Base-by-base conservation (phyloP, 495 filamentous ascomycete genomes). In the Aspergillus taichungensis region DNA sequence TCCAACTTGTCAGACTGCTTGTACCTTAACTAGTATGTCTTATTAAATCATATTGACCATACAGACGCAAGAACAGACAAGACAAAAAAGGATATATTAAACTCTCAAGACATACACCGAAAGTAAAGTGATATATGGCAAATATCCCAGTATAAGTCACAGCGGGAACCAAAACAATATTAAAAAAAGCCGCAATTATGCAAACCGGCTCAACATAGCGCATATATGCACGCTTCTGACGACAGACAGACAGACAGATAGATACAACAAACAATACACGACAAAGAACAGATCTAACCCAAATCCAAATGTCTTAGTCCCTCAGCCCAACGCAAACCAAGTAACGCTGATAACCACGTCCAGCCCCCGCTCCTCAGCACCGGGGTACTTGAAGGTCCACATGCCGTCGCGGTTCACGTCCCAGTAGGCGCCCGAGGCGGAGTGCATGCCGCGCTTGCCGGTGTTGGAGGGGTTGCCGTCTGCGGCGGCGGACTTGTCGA, bases 321-420 rank as follows among this genome's bases (percentile, higher is more conserved):
- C 45, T 45, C 58, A 77, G 42, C 60, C 58, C 46, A 76, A 51
- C 11, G 67, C 64, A 45, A 96, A 85, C 92, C 92, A 98, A 37
- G 92, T 86, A 47, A 98, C 73, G 61, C 81, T 88, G 42, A 98
- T 75, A 45, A 98, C 88, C 42, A 95, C 82, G 63, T 96, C 92
- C 65, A 98, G 73, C 7, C 91, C 92, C 72, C 79, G 84, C 60
- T 69, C 77, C 66, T 88, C 86, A 13, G 79, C 84, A 43, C 78
- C 87, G 54, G 90, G 85, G 61, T 86, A 95, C 72, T 98, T 97
- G 72, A 82, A 94, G 59, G 82, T 95, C 88, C 88, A 98, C 85
- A 94, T 95, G 42, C 92, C 92, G 57, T 98, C 92, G 46, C 81
- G 87, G 73, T 94, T 90, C 56, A 92, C 88, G 61, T 97, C 91